A percentile compares a stretch with the other conserved stretches of the same genome.
Evolutionary conservation across 345 rosid genomes (phyloP).

Genomic region (Viola odorata): DNA sequence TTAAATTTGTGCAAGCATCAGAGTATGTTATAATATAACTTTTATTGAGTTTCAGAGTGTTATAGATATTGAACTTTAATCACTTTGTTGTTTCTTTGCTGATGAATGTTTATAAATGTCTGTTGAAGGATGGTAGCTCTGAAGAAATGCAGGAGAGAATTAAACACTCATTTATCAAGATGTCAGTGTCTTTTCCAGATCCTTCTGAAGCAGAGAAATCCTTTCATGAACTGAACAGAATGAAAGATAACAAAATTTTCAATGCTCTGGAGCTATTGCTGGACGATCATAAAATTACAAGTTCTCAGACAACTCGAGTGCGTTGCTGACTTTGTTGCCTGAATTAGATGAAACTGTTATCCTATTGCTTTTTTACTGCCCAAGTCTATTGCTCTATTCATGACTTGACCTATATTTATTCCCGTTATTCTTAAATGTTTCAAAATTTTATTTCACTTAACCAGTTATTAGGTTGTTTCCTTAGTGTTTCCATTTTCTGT

Average conservation of each 20-base stretch:
- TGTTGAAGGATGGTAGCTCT: constrained; percentile 43
- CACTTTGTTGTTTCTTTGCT: constrained; percentile 7
- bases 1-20: not conserved
- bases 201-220: constrained; percentile 65
- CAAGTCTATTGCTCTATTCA: no score
- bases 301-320: constrained; percentile 43
- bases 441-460: no score
- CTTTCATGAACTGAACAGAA: constrained; percentile 56
- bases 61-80: not conserved
- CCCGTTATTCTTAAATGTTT: no score
- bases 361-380: no score
- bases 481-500: no score
- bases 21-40: not conserved
- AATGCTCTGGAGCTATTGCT: constrained; percentile 44
- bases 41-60: not conserved
- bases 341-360: constrained; percentile 1
- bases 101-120: constrained; percentile 9
- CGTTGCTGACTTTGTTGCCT: constrained; percentile 18
- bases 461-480: no score
- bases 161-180: constrained; percentile 43
- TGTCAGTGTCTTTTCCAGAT: constrained; percentile 76
- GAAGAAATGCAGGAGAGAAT: constrained; percentile 48
- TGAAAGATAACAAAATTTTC: constrained; percentile 58
- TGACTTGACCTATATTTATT: no score
- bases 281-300: constrained; percentile 37